Evolutionary conservation across 2,329 filamentous ascomycete genomes (phyloP), one percentile per base, ranked within the genome.

Genomic region (Sarocladiaceae sp.): DNA sequence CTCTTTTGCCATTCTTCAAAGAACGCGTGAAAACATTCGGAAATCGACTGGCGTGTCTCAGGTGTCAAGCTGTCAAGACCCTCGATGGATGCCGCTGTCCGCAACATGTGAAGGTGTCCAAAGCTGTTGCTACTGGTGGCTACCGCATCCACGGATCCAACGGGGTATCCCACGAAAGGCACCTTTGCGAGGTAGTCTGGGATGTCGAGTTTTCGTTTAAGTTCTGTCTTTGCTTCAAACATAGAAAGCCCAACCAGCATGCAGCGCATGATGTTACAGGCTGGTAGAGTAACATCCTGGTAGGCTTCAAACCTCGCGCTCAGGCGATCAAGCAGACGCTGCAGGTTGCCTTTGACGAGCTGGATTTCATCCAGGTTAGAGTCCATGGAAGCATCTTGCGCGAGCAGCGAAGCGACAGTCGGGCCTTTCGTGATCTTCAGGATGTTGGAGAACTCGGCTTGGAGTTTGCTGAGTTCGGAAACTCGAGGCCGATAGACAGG

Each of bases 391-490:
- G 53, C 47, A 37, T 53, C 48, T 15, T 49, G 52, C 6, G 53
- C 55, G 15, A 57, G 29, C 11, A 43, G 52, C 16, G 47, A 54
- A 27, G 53, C 51, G 24, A 59, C 56, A 1, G 64, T 63, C 0
- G 57, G 55, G 15, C 71, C 68, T 18, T 82, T 65, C 13, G 83
- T 65, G n/a, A 76, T 71, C 48, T 81, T 83, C 32, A 94, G 65
- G 20, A 94, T 65, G 49, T 86, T 90, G 43, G 75, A 78, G 55
- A 97, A 91, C 53, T 96, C 88, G 7, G 83, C 84, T 53, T 96
- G 89, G 3, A 97, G 67, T 33, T 82, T 69, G 44, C 73, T 67
- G 10, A 95, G 70, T 52, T 87, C 77, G 0, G 85, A 88, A 1
- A 66, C 61, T 11, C 72, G 64, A 0, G 89, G 88, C 20, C 91